Evolutionary conservation across 2,329 filamentous ascomycete species (phyloP).

Genomic region (Alternaria brassicae): DNA sequence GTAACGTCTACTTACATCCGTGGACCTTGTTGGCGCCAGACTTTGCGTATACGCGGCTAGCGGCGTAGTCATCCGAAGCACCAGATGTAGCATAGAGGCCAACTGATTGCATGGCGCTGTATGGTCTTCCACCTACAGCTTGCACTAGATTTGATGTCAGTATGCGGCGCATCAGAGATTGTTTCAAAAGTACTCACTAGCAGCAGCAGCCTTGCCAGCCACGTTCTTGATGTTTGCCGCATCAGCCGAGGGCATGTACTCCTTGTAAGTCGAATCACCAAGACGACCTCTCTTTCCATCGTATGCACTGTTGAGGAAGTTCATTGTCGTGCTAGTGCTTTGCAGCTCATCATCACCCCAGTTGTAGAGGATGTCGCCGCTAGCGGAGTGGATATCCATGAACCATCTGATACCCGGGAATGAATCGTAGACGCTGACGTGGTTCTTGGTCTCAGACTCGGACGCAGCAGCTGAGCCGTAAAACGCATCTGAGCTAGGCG

Average conservation of each 20-base stretch:
- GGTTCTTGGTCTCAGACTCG: constrained; percentile 64
- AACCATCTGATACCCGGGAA: constrained; percentile 63
- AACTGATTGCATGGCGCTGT: constrained; percentile 43
- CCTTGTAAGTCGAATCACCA: constrained; percentile 61
- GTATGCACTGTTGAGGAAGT: constrained; percentile 61
- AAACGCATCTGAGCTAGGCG: constrained; percentile 58
- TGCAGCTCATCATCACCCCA: constrained; percentile 66
- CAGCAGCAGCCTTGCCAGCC: constrained; percentile 43
- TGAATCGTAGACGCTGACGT: constrained; percentile 61
- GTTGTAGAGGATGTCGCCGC: constrained; percentile 61
- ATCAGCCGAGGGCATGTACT: constrained; percentile 51
- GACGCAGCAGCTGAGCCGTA: constrained; percentile 61
- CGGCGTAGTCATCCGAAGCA: constrained; percentile 51
- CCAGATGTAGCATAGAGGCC: constrained; percentile 51
- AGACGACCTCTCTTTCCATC: constrained; percentile 60
- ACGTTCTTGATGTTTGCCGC: constrained; percentile 45
- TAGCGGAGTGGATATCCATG: constrained; percentile 65
- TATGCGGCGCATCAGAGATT: not conserved
- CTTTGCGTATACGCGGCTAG: constrained; percentile 47
- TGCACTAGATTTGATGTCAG: constrained; percentile 33
- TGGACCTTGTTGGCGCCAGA: constrained; percentile 50
- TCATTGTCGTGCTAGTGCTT: constrained; percentile 55
- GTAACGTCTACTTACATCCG: constrained; percentile 49
- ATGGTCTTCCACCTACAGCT: constrained; percentile 48
- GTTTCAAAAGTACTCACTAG: constrained; percentile 11